A percentile compares a stretch with the other conserved stretches of the same genome.
Conservation (phyloP, 2,329 filamentous ascomycete genomes). For the Ascochyta koolunga region DNA sequence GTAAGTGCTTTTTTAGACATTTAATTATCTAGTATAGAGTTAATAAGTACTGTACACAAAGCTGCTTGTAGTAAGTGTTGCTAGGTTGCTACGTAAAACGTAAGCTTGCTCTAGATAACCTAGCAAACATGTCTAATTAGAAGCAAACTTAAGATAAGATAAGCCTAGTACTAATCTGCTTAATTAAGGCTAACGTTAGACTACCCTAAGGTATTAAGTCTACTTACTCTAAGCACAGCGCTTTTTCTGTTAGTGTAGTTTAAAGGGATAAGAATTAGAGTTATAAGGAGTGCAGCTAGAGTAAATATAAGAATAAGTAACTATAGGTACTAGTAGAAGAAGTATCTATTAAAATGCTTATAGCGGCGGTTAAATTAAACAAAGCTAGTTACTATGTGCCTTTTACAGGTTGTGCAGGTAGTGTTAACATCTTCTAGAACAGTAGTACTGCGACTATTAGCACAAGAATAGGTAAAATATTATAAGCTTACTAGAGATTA, state of each 20-base stretch:
- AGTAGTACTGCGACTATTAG: not conserved
- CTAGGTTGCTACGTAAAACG: not conserved
- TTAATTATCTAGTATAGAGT: slow-evolving; percentile 17
- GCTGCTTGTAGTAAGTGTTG: not conserved
- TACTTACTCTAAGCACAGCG: slow-evolving; percentile 11
- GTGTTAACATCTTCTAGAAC: not conserved
- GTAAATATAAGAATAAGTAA: slow-evolving; percentile 18
- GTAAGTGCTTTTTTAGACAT: slow-evolving; percentile 12
- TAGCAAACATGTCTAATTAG: slow-evolving; percentile 1
- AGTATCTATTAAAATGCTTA: slow-evolving; percentile 19
- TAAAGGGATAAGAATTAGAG: slow-evolving; percentile 16
- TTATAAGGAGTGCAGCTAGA: slow-evolving; percentile 15
- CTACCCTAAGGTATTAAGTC: slow-evolving; percentile 20
- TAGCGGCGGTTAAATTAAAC: not conserved
- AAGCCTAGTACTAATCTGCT: slow-evolving; percentile 19
- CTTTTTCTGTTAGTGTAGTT: slow-evolving; percentile 20
- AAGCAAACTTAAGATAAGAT: slow-evolving; percentile 13
- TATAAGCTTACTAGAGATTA: slow-evolving; percentile 1
- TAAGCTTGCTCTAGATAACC: not conserved
- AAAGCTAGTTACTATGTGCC: not conserved
- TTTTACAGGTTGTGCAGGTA: not conserved
- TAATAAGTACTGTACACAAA: slow-evolving; percentile 16
- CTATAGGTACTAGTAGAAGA: slow-evolving; percentile 17
- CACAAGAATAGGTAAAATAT: not conserved
- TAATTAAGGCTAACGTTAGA: slow-evolving; percentile 21